Evolutionary conservation across 495 filamentous ascomycete species (phyloP), one percentile per base, ranked within the genome.

Genomic region (Penicillium goetzii): DNA sequence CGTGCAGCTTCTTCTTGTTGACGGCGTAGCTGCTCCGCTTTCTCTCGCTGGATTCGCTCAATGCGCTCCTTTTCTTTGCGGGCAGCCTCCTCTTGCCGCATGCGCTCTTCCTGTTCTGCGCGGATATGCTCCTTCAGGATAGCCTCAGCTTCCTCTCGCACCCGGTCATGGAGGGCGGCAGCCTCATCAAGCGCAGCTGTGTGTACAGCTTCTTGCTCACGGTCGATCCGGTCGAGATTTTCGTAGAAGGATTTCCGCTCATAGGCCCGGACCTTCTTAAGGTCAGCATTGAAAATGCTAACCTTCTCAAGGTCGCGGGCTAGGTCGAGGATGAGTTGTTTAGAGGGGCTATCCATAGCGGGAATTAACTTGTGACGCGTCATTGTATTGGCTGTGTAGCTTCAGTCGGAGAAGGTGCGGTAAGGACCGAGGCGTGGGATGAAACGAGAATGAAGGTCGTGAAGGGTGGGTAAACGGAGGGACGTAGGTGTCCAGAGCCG

Each of bases 151-250:
- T 84, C 81, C 59, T 86, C 80, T 17, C 88, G 80, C 17, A 93
- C 79, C 15, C 83, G 81, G 2, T 89, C 83, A 67, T 92, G 89
- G 61, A 85, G 81, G 23, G 76, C 81, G 15, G 82, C 84, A 0
- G 86, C 89, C 45, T 82, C 77, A 43, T 86, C 85, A 17, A 94
- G 82, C 2, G 89, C 85, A 51, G 81, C 80, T 59, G 81, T 81
- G 61, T 92, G 88, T 7, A 77, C 64, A 4, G 73, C 77, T 65
- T 80, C 81, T 1, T 65, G 69, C 40, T 81, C 74, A 5, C 74
- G 76, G 21, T 81, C 79, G 32, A 78, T 72, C 6, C 69, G 75
- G 52, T 86, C 83, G 28, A 84, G 75, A 2, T 71, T 74, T 12
- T 80, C 79, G 56, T 80, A 80, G 45, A 78, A 82, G 1, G 68